Percentiles rank a stretch among this genome's conserved stretches.
These are phyloP conservation scores for Scopulariopsis brevicaulis DNA, from an alignment of 2,329 filamentous ascomycete species.

Conservation along the genomic window DNA sequence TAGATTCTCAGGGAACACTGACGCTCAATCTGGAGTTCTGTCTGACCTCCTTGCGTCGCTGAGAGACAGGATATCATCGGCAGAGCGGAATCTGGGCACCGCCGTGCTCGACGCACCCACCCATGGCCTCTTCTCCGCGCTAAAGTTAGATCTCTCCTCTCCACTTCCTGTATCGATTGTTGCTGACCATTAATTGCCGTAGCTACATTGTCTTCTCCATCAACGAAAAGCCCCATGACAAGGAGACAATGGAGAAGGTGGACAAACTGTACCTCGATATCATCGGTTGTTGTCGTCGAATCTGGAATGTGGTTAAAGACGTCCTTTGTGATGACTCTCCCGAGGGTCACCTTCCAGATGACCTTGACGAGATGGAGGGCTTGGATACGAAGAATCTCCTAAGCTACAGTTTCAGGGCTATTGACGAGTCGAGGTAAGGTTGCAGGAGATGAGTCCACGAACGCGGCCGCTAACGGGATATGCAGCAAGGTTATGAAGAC, in stretches of 20 bases:
- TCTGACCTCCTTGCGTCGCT: slow-evolving; percentile 47
- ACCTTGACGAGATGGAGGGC: slow-evolving; percentile 59
- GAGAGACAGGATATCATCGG: slow-evolving; percentile 51
- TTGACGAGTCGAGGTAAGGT: slow-evolving; percentile 81
- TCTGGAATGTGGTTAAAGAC: slow-evolving; percentile 67
- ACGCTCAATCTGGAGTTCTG: slow-evolving; percentile 38
- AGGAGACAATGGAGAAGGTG: slow-evolving; percentile 4
- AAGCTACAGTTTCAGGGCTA: slow-evolving; percentile 87
- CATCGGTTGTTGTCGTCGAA: slow-evolving; percentile 46
- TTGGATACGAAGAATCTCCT: slow-evolving; percentile 79
- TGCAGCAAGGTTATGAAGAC: slow-evolving; percentile 46
- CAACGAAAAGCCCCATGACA: slow-evolving; percentile 7
- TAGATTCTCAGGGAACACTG: slow-evolving; percentile 33
- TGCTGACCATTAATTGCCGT: not conserved
- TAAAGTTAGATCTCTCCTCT: slow-evolving; percentile 23
- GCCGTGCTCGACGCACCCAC: slow-evolving; percentile 57
- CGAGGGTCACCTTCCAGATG: slow-evolving; percentile 73
- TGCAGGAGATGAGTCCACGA: not conserved
- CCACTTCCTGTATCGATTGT: not conserved
- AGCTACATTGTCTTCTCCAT: slow-evolving; percentile 8
- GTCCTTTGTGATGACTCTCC: slow-evolving; percentile 90
- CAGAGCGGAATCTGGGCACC: slow-evolving; percentile 51
- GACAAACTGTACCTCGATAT: slow-evolving; percentile 7
- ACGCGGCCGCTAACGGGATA: slow-evolving; percentile 9
- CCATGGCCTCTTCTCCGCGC: slow-evolving; percentile 58